Percentiles rank a stretch among this genome's conserved stretches.
Conservation (phyloP, 306 rosid genomes). For the Psophocarpus tetragonolobus region DNA sequence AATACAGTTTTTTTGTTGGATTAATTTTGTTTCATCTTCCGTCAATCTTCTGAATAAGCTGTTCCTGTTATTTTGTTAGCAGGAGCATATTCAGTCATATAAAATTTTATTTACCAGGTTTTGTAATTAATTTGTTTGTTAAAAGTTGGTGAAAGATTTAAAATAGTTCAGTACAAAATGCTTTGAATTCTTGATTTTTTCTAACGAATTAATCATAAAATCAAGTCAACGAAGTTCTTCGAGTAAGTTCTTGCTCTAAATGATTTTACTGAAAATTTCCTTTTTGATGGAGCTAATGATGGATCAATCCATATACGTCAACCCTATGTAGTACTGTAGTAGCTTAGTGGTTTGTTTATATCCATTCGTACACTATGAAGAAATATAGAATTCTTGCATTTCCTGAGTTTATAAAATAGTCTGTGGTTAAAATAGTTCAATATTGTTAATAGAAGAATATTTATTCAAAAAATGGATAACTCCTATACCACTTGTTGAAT, state of each 20-base stretch:
- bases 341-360: neutral
- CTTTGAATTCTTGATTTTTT: neutral
- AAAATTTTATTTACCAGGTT: neutral
- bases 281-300: slow-evolving; percentile 5
- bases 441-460: neutral
- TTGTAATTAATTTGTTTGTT: slow-evolving; percentile 21
- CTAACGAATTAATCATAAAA: neutral
- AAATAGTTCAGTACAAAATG: slow-evolving; percentile 4
- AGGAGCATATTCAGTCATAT: slow-evolving; percentile 11
- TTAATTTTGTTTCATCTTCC: neutral
- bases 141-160: neutral
- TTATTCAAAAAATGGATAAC: neutral
- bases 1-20: slow-evolving; percentile 13
- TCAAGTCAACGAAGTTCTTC: slow-evolving; percentile 6
- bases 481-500: neutral
- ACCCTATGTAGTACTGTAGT: neutral
- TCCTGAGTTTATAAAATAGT: slow-evolving; percentile 1
- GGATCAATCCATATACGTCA: neutral
- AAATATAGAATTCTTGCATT: neutral
- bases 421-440: neutral
- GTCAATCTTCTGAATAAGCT: slow-evolving; percentile 12
- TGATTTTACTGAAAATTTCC: slow-evolving; percentile 10
- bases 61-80: slow-evolving; percentile 5
- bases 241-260: slow-evolving; percentile 8
- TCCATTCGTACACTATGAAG: neutral